Conservation (phyloP, 768 basidiomycete species). For the Auriscalpium vulgare region DNA sequence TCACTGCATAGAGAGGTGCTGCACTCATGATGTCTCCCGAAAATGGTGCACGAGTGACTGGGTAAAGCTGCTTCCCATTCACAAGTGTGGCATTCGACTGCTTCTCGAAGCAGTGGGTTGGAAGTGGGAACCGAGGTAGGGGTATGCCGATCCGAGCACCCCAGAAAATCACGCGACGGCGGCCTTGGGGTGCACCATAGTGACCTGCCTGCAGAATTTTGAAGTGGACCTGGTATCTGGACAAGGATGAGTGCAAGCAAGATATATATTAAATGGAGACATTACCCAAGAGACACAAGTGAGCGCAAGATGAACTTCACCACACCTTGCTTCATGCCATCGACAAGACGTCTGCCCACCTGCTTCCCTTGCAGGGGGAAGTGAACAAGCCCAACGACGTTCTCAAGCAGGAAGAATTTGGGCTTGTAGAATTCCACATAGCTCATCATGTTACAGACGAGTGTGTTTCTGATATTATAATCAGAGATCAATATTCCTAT, state of each 20-base stretch:
- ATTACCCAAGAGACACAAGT: conserved; percentile 57
- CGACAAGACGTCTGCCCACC: conserved; percentile 26
- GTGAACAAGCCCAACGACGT: conserved; percentile 54
- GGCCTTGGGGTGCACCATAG: conserved; percentile 66
- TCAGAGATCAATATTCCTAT: background rate
- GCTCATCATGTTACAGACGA: conserved; percentile 64
- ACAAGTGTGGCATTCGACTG: conserved; percentile 32
- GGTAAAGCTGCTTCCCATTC: conserved; percentile 22
- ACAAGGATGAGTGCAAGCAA: conserved; percentile 7
- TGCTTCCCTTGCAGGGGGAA: conserved; percentile 37
- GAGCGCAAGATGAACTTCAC: conserved; percentile 60
- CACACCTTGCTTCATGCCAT: conserved; percentile 41
- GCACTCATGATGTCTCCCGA: conserved; percentile 17
- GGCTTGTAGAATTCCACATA: conserved; percentile 61
- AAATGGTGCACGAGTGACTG: background rate
- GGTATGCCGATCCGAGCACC: conserved; percentile 49
- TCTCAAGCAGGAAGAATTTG: conserved; percentile 61
- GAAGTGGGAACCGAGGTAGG: conserved; percentile 57
- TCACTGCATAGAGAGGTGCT: conserved; percentile 54
- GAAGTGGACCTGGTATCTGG: conserved; percentile 59
- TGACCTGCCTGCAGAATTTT: conserved; percentile 61
- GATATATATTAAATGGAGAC: background rate
- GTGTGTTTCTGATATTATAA: conserved; percentile 39
- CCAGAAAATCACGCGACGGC: conserved; percentile 61
- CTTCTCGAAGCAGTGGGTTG: conserved; percentile 44